phyloP scores from a whole-genome alignment of 345 rosid species.

The Citrus unshiu region DNA sequence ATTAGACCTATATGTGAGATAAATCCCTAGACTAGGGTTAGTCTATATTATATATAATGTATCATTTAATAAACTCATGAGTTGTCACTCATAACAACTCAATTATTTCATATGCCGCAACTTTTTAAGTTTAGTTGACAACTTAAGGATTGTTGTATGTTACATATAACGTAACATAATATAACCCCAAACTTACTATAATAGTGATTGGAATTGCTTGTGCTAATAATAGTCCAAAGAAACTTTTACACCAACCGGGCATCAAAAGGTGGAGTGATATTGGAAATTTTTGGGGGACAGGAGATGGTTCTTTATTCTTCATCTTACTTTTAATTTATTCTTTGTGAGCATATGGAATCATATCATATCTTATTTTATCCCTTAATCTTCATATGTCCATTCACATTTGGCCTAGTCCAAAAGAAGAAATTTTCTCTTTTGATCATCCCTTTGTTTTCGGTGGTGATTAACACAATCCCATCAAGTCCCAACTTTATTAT shows the following conservation, averaged over 20 bases:
- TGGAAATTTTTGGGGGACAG: background rate
- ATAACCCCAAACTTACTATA: no score
- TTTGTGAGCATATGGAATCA: background rate
- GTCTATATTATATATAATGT: no score
- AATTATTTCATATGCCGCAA: no score
- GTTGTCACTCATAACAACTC: no score
- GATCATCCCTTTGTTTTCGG: background rate
- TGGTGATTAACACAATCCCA: slow-evolving; percentile 13
- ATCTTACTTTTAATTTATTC: background rate
- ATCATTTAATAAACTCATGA: no score
- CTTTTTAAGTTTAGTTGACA: no score
- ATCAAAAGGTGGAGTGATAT: background rate
- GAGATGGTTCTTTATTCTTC: background rate
- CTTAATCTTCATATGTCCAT: background rate
- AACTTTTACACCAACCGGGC: background rate
- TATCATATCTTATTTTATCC: background rate
- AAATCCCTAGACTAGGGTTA: no score
- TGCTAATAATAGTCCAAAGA: background rate
- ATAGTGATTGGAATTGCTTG: no score
- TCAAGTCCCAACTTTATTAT: background rate
- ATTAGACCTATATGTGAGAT: background rate
- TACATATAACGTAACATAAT: no score
- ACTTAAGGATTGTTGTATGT: no score
- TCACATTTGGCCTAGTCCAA: background rate
- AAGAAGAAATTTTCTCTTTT: background rate